These are phyloP conservation scores for Xanthoconium purpureum DNA, from an alignment of 768 basidiomycete genomes.

Conservation along the genomic window DNA sequence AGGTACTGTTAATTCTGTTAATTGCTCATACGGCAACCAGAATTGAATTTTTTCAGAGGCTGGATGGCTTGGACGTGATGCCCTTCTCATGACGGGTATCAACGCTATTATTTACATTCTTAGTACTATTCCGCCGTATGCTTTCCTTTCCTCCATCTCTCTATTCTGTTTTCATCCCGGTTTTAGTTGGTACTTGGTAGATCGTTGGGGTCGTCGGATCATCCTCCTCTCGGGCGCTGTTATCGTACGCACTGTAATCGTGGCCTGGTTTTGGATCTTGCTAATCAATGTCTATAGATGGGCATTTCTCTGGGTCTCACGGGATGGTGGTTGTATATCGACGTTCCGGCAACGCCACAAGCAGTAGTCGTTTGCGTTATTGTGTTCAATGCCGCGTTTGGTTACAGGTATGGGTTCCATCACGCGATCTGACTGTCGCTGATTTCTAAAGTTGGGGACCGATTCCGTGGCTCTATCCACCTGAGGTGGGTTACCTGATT, in stretches of 20 bases:
- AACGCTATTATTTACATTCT: slow-evolving; percentile 80
- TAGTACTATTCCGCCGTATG: slow-evolving; percentile 77
- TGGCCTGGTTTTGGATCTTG: not conserved
- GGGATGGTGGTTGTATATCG: slow-evolving; percentile 93
- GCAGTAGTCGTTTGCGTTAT: slow-evolving; percentile 89
- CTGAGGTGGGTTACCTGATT: slow-evolving; percentile 51
- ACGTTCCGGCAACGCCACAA: slow-evolving; percentile 78
- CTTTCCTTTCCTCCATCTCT: slow-evolving; percentile 25
- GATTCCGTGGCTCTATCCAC: slow-evolving; percentile 83
- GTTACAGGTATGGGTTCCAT: slow-evolving; percentile 57
- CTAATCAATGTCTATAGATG: slow-evolving; percentile 52
- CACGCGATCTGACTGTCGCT: not conserved
- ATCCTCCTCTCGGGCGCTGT: slow-evolving; percentile 87
- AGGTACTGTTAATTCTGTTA: slow-evolving; percentile 42
- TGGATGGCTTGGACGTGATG: slow-evolving; percentile 92
- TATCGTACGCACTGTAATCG: slow-evolving; percentile 46
- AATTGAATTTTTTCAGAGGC: slow-evolving; percentile 55
- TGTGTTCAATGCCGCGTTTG: slow-evolving; percentile 91
- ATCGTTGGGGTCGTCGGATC: slow-evolving; percentile 83
- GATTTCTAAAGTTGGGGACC: slow-evolving; percentile 65
- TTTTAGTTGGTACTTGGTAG: slow-evolving; percentile 87
- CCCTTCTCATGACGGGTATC: slow-evolving; percentile 94
- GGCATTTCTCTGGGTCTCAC: slow-evolving; percentile 72
- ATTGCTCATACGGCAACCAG: not conserved
- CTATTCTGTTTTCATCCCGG: slow-evolving; percentile 3